Evolutionary conservation across 169 alveolate genomes (phyloP).

Genomic region (Besnoitia besnoiti): DNA sequence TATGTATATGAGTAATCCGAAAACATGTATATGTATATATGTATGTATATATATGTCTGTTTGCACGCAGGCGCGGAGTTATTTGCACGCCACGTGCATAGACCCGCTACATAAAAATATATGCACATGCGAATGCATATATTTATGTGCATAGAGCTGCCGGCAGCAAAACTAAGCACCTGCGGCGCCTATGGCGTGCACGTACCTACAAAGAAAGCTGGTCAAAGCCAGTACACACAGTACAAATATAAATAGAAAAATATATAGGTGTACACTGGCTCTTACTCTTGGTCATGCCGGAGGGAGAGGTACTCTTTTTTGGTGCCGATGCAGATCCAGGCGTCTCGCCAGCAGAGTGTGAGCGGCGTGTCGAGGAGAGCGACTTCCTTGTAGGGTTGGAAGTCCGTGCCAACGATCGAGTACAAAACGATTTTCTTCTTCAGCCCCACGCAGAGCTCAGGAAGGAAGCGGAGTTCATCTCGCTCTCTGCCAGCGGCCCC

Average conservation of each 20-base stretch:
- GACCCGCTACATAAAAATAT: too few species aligned
- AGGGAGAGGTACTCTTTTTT: slow-evolving; percentile 17
- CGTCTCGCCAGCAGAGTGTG: slow-evolving; percentile 27
- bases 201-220: too few species aligned
- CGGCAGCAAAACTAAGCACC: too few species aligned
- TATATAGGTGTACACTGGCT: background rate
- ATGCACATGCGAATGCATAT: background rate
- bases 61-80: too few species aligned
- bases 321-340: slow-evolving; percentile 46
- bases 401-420: slow-evolving; percentile 11
- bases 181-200: too few species aligned
- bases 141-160: too few species aligned
- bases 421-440: slow-evolving; percentile 12
- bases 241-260: too few species aligned
- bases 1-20: too few species aligned
- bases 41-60: background rate
- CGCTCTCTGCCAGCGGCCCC: background rate
- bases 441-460: background rate
- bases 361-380: slow-evolving; percentile 23
- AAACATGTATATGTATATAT: background rate
- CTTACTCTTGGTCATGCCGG: background rate
- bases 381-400: background rate
- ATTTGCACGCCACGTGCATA: too few species aligned
- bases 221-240: too few species aligned
- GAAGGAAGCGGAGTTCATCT: background rate